A percentile compares a stretch with the other conserved stretches of the same genome.
Conservation (phyloP, 495 filamentous ascomycete species). For the Penicillium lividum region DNA sequence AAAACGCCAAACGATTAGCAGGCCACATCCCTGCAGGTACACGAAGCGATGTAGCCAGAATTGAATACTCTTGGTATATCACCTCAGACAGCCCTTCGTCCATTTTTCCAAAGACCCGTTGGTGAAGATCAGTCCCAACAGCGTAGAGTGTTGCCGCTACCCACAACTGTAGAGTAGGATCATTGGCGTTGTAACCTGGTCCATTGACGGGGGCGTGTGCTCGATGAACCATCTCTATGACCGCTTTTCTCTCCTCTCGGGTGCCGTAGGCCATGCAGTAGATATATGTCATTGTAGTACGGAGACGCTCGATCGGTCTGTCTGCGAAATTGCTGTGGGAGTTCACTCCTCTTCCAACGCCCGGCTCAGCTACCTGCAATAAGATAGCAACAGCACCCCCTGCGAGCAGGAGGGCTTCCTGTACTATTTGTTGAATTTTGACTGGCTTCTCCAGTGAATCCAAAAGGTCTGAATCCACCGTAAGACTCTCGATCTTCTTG, state of each 20-base stretch:
- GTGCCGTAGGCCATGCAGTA: conserved; percentile 46
- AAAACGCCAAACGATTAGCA: conserved; percentile 33
- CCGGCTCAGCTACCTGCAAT: conserved; percentile 42
- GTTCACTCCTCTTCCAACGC: conserved; percentile 35
- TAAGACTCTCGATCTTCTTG: not conserved
- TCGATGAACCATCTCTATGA: conserved; percentile 39
- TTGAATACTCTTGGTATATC: conserved; percentile 40
- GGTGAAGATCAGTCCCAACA: conserved; percentile 35
- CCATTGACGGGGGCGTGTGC: conserved; percentile 37
- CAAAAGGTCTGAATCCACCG: not conserved
- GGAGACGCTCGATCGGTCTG: conserved; percentile 41
- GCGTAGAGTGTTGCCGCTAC: conserved; percentile 45
- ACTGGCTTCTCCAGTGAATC: conserved; percentile 27
- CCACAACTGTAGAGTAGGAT: conserved; percentile 42
- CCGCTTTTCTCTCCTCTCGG: conserved; percentile 29
- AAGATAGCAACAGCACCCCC: conserved; percentile 41
- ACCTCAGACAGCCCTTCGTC: conserved; percentile 23
- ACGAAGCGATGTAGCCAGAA: conserved; percentile 37
- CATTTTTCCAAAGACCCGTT: conserved; percentile 35
- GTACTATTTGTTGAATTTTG: conserved; percentile 35
- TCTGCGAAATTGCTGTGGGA: conserved; percentile 44
- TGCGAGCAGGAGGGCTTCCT: conserved; percentile 39
- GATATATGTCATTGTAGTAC: conserved; percentile 45
- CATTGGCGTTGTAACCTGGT: conserved; percentile 33
- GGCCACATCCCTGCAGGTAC: conserved; percentile 42